Base-by-base conservation (phyloP, 495 filamentous ascomycete genomes). In the Aspergillus affinis region DNA sequence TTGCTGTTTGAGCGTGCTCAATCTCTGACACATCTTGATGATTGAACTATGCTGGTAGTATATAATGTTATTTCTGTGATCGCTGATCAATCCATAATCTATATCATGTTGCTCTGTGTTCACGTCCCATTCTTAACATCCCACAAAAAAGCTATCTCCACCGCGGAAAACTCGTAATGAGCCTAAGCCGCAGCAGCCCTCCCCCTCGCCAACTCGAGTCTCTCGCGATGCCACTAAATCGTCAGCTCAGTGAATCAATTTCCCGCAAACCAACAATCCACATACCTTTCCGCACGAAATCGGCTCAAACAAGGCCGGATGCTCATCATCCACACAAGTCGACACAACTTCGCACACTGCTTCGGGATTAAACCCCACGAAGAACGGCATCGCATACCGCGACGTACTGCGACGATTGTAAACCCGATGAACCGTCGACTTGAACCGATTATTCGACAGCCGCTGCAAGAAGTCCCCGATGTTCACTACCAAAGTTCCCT, bases 381-480 rank as follows among this genome's bases (percentile, higher is more conserved):
- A 86, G 61, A 87, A 86, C 2, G 85, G 83, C 69, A 88, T 86
- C 47, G 79, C 84, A 59, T 80, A 85, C 41, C 78, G 70, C 44
- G 74, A 78, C n/a, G 59, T 69, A n/a, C 49, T 67, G 53, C 72
- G 72, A 13, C 71, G 67, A 54, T 81, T 86, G 68, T 72, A 79
- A 18, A 86, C 84, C 15, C 84, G 72, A 64, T 86, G 84, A 50
- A 86, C 78, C 0, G 83, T 87, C 8, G 81, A 84, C 62, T 81
- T 82, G 60, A 86, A 85, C 54, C 72, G 67, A 64, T 84, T 81
- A 62, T 88, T 89, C 26, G 81, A 86, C 53, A 86, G 75, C 10
- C 84, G 72, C 76, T 84, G 81, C 73, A 88, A 73, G 62, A 86
- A 84, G 63, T 88, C 86, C 0, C 84, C 86, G 56, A 90, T 83